phyloP scores from a whole-genome alignment of 257 asterid species.

The Penstemon barbatus region DNA sequence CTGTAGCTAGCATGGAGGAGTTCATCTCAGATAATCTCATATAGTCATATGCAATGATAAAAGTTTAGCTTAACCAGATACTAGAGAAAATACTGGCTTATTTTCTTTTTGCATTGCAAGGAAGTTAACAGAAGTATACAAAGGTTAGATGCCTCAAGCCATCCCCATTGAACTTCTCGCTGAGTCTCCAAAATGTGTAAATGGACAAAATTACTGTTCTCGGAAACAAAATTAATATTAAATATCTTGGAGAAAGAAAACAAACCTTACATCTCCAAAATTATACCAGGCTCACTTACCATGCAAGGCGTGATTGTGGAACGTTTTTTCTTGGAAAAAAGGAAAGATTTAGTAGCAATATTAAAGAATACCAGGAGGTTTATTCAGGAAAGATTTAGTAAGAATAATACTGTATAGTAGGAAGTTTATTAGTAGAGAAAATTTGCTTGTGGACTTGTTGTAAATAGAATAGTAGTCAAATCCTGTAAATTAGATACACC shows the following conservation, averaged over 20 bases:
- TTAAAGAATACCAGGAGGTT: too few relatives aligned
- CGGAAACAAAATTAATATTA: too few relatives aligned
- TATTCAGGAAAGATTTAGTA: too few relatives aligned
- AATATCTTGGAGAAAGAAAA: too few relatives aligned
- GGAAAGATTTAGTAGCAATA: too few relatives aligned
- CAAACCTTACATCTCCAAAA: constrained; percentile 9
- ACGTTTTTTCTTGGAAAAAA: too few relatives aligned
- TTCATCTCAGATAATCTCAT: constrained; percentile 17
- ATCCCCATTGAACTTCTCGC: constrained; percentile 14
- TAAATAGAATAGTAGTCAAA: too few relatives aligned
- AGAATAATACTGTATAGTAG: too few relatives aligned
- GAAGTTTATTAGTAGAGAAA: too few relatives aligned
- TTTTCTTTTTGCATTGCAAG: neutral
- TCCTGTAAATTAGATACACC: too few relatives aligned
- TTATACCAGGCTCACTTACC: constrained; percentile 19
- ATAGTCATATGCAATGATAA: constrained; percentile 8
- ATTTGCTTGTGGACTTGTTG: too few relatives aligned
- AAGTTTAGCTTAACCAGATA: constrained; percentile 12
- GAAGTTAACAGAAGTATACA: constrained; percentile 15
- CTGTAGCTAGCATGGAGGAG: neutral
- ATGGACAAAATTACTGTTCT: constrained; percentile 1
- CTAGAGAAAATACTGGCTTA: constrained; percentile 13
- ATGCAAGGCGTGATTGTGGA: neutral
- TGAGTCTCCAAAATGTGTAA: constrained; percentile 13
- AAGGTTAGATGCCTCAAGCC: constrained; percentile 23